Percentiles rank a stretch among this genome's conserved stretches.
Conservation (phyloP, 2,329 filamentous ascomycete genomes). For the Trichoderma atroviride region DNA sequence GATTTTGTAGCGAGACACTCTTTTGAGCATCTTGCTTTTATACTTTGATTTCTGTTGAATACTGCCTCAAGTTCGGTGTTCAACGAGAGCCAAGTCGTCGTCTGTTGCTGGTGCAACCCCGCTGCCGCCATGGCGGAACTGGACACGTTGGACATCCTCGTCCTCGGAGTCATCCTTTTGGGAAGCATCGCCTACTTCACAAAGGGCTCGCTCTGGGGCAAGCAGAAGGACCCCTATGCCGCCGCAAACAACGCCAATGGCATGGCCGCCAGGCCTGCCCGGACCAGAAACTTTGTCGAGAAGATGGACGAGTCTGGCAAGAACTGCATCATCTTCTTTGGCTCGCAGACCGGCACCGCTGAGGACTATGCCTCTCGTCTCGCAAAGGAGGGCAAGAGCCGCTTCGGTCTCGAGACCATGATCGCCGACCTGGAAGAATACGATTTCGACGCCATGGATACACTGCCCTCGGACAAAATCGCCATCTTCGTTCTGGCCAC, state of each 20-base stretch:
- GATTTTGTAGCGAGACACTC: neutral
- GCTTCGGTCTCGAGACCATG: conserved; percentile 97
- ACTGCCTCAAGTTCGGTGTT: neutral
- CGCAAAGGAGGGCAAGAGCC: conserved; percentile 95
- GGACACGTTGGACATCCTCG: conserved; percentile 91
- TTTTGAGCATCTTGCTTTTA: neutral
- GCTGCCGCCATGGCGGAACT: conserved; percentile 81
- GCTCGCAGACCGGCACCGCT: conserved; percentile 95
- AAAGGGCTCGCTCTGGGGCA: conserved; percentile 91
- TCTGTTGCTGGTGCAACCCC: conserved; percentile 29
- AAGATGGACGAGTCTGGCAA: conserved; percentile 95
- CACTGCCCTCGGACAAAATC: conserved; percentile 85
- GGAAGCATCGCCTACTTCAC: conserved; percentile 96
- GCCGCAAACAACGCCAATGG: conserved; percentile 66
- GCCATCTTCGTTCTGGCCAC: conserved; percentile 95
- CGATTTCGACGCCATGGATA: conserved; percentile 91
- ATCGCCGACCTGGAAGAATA: conserved; percentile 97
- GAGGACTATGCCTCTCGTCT: conserved; percentile 97
- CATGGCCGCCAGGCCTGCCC: conserved; percentile 73
- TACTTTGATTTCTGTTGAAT: neutral
- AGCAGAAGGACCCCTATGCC: conserved; percentile 87
- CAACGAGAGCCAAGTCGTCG: neutral
- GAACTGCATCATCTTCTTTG: conserved; percentile 98
- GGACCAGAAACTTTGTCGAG: conserved; percentile 89
- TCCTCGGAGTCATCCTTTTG: conserved; percentile 81